Percentiles rank a stretch among this genome's conserved stretches.
Conservation (phyloP, 306 rosid genomes). For the Boehmeria nivea region DNA sequence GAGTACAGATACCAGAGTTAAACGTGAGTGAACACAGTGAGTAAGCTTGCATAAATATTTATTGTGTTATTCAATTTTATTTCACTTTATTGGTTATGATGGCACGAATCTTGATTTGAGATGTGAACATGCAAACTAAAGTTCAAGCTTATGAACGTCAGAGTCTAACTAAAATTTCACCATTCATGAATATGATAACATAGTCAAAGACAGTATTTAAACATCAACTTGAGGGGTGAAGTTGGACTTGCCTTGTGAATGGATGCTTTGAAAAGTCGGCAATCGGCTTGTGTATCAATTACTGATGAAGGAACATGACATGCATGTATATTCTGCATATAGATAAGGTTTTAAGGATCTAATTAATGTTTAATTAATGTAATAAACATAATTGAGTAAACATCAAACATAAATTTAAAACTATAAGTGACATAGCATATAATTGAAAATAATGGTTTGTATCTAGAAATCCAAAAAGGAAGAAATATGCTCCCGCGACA, state of each 20-base stretch:
- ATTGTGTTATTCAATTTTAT: no score
- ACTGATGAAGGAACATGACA: conserved; percentile 43
- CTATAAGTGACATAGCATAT: no score
- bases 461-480: background rate
- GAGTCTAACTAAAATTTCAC: no score
- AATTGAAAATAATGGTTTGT: background rate
- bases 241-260: conserved; percentile 62
- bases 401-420: no score
- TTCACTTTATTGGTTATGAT: background rate
- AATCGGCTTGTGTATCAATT: conserved; percentile 35
- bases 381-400: conserved; percentile 21
- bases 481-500: no score
- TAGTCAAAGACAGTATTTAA: no score
- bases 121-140: no score
- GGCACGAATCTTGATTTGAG: background rate
- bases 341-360: conserved; percentile 18
- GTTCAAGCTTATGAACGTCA: no score
- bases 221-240: background rate
- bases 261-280: conserved; percentile 53
- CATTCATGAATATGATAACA: no score
- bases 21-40: no score
- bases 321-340: conserved; percentile 72
- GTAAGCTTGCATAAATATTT: no score
- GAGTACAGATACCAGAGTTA: no score
- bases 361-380: conserved; percentile 12